Evolutionary conservation across 164 flowering plant species (phyloP), one percentile per base, ranked within the genome.

Genomic region (Macadamia tetraphylla): DNA sequence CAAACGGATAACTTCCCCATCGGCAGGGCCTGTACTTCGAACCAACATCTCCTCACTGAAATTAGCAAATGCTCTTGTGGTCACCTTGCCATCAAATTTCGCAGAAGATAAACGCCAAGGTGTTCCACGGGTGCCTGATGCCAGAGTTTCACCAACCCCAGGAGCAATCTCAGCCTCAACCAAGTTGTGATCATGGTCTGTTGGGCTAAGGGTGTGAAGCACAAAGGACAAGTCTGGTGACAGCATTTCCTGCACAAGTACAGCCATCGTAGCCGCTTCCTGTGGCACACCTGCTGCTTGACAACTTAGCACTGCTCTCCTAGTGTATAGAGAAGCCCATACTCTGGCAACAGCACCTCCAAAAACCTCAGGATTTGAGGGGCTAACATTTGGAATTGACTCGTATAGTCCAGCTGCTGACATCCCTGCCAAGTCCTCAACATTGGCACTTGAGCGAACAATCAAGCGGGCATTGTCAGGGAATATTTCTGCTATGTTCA

Each of bases 351-450:
- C 76, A 35, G 96, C 90, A 55, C 77, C 72, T 48, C 84, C 82
- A 69, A 91, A 85, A 8, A 82, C 80, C 6, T 63, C 60, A 29
- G 90, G 88, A 69, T 84, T 86, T 30, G 92, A 86, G 57, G 82
- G 83, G 79, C 90, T 85, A 29, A 94, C 98, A 70, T 94, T 94
- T 10, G 96, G 97, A 62, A 94, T 86, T 23, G 98, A 94, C 0
- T 94, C 98, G 61, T 94, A 94, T 14, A 94, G 83, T 52, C 98
- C 97, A 67, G 98, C 98, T 62, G 98, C 98, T 14, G 98, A 94
- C 94, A 91, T 87, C 64, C 98, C 94, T 7, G 96, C 98, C 74
- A 94, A 80, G 73, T 94, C 98, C 80, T 94, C 98, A 5, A 94
- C 98, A 78, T 91, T 94, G 30, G 98, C 97, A 78, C 98, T 94